Conservation (phyloP, 108 stramenopile species). For the Nitzschia palea region DNA sequence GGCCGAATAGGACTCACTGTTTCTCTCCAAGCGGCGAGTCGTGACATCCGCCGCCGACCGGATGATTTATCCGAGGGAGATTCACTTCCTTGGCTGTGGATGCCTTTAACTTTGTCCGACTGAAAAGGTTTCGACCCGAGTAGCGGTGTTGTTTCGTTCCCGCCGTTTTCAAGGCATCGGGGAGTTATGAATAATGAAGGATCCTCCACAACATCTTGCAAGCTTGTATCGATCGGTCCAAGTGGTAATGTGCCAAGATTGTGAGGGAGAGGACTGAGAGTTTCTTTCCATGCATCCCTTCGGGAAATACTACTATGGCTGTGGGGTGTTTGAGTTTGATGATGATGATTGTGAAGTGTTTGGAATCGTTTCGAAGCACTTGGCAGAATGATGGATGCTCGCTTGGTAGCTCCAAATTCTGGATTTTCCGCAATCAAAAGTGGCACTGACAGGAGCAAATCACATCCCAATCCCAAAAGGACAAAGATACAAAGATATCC, state of each 20-base stretch:
- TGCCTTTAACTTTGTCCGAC: neutral
- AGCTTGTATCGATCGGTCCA: too few species aligned
- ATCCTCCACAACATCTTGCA: too few species aligned
- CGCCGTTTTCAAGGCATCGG: neutral
- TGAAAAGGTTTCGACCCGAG: neutral
- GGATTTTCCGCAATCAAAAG: conserved; percentile 34
- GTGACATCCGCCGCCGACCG: neutral
- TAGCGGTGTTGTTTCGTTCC: neutral
- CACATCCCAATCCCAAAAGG: conserved; percentile 31
- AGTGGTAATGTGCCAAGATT: too few species aligned
- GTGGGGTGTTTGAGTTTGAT: too few species aligned
- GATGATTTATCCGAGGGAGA: too few species aligned
- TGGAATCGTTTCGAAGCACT: too few species aligned
- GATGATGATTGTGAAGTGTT: too few species aligned
- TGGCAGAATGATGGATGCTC: conserved; percentile 2
- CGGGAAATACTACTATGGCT: too few species aligned
- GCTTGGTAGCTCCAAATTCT: conserved; percentile 21
- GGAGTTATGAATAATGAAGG: neutral
- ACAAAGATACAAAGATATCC: conserved; percentile 38
- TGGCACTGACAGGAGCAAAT: conserved; percentile 29
- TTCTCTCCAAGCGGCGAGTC: neutral
- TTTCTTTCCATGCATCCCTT: too few species aligned
- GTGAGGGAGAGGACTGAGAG: too few species aligned
- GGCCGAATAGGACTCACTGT: neutral
- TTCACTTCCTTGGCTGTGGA: neutral